These are phyloP conservation scores for Beauveria australis DNA, from an alignment of 2,329 filamentous ascomycete genomes.

Conservation along the genomic window DNA sequence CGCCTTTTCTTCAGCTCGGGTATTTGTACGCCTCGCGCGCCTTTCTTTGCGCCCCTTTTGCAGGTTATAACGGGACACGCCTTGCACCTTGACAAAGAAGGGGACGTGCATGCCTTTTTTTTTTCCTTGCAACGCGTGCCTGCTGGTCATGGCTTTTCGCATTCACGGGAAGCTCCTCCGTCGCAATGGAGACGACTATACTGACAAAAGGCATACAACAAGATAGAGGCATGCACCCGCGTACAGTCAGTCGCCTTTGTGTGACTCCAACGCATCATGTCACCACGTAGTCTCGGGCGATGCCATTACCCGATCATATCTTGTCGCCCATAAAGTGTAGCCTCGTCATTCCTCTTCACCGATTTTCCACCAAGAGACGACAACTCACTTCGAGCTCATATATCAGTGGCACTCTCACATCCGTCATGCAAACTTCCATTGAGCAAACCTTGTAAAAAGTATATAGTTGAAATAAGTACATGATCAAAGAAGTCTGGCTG, in stretches of 20 bases:
- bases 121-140: background rate
- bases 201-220: background rate
- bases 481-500: background rate
- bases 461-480: conserved; percentile 6
- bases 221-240: background rate
- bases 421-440: too few species aligned
- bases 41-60: background rate
- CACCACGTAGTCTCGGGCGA: too few species aligned
- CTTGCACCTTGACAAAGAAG: background rate
- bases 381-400: too few species aligned
- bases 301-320: too few species aligned
- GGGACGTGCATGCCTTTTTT: background rate
- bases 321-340: too few species aligned
- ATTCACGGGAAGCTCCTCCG: background rate
- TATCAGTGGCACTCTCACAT: too few species aligned
- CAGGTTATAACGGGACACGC: background rate
- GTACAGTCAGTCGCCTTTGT: background rate
- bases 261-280: background rate
- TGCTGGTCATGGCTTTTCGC: background rate
- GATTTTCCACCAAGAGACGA: too few species aligned
- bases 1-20: background rate
- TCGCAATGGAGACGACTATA: background rate
- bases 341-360: too few species aligned
- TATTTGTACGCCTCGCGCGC: background rate
- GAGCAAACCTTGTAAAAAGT: background rate